A percentile compares a stretch with the other conserved stretches of the same genome.
These are phyloP conservation scores for Ceratobasidium sp. DNA, from an alignment of 1,284 basidiomycete genomes.

Conservation along the genomic window DNA sequence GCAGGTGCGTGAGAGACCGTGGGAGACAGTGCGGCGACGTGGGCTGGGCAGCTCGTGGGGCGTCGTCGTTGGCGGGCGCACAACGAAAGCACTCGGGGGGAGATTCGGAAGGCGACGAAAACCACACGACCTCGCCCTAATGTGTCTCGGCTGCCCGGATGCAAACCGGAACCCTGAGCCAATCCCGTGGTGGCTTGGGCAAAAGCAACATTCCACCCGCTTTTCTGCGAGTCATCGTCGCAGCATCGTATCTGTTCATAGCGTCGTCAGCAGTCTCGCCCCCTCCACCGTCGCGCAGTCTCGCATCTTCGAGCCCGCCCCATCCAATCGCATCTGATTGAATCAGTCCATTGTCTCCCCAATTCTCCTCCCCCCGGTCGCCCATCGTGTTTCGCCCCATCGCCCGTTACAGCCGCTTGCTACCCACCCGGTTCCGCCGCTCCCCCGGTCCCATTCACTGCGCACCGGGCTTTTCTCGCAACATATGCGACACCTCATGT, in stretches of 20 bases:
- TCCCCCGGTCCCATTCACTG: constrained; percentile 2
- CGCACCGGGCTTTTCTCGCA: constrained; percentile 33
- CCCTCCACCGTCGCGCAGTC: constrained; percentile 16
- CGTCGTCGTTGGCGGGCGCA: constrained; percentile 39
- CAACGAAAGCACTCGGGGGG: constrained; percentile 41
- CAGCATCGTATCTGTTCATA: background rate
- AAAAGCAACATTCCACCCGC: background rate
- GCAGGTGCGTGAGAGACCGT: background rate
- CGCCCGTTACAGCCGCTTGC: background rate
- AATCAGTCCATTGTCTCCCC: constrained; percentile 12
- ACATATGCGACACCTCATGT: constrained; percentile 4
- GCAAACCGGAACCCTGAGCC: background rate
- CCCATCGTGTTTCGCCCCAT: background rate
- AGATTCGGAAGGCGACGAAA: constrained; percentile 17
- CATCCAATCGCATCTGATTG: background rate
- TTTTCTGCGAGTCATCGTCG: constrained; percentile 3
- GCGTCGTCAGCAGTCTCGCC: constrained; percentile 8
- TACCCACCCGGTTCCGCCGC: constrained; percentile 10
- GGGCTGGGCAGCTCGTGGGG: constrained; percentile 35
- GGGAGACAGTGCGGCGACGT: constrained; percentile 32
- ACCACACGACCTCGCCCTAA: constrained; percentile 4
- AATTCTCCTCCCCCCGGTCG: constrained; percentile 5
- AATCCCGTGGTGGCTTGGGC: constrained; percentile 14
- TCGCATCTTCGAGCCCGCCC: background rate
- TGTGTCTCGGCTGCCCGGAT: constrained; percentile 15